Evolutionary conservation across 2,329 filamentous ascomycete genomes (phyloP).

Genomic region (Aspergillus floridensis): DNA sequence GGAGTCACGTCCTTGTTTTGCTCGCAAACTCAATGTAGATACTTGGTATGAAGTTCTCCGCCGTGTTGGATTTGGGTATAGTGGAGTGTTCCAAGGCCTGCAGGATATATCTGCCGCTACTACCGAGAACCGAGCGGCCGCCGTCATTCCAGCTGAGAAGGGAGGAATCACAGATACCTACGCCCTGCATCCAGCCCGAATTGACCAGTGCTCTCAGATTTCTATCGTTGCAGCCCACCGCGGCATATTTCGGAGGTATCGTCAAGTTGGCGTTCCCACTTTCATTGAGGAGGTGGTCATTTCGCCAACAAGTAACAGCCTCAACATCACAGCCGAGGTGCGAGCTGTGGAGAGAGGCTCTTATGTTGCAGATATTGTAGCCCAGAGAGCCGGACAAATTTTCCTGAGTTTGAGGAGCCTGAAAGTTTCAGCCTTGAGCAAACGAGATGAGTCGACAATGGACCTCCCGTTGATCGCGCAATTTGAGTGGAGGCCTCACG

Average conservation of each 20-base stretch:
- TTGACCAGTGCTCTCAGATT: slow-evolving; percentile 13
- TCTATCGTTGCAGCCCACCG: slow-evolving; percentile 4
- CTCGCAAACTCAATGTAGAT: background rate
- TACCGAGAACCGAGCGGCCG: background rate
- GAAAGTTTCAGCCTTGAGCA: too few species aligned
- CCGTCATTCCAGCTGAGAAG: background rate
- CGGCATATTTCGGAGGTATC: background rate
- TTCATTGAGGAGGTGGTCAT: slow-evolving; percentile 5
- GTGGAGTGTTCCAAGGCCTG: slow-evolving; percentile 7
- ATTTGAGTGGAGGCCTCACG: too few species aligned
- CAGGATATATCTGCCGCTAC: slow-evolving; percentile 10
- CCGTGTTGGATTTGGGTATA: slow-evolving; percentile 8
- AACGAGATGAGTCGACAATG: too few species aligned
- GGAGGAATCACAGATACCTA: background rate
- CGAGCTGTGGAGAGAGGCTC: too few species aligned
- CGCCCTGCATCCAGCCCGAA: slow-evolving; percentile 7
- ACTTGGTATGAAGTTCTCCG: slow-evolving; percentile 6
- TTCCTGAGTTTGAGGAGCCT: too few species aligned
- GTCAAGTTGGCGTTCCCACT: background rate
- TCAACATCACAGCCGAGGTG: too few species aligned
- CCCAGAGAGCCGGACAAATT: too few species aligned
- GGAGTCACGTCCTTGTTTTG: background rate
- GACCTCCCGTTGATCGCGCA: too few species aligned
- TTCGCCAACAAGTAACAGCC: too few species aligned
- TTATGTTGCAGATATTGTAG: too few species aligned